Evolutionary conservation across 192 early-diverging fungal species (phyloP), one percentile per base, ranked within the genome.

Genomic region (Coemansia sp.): DNA sequence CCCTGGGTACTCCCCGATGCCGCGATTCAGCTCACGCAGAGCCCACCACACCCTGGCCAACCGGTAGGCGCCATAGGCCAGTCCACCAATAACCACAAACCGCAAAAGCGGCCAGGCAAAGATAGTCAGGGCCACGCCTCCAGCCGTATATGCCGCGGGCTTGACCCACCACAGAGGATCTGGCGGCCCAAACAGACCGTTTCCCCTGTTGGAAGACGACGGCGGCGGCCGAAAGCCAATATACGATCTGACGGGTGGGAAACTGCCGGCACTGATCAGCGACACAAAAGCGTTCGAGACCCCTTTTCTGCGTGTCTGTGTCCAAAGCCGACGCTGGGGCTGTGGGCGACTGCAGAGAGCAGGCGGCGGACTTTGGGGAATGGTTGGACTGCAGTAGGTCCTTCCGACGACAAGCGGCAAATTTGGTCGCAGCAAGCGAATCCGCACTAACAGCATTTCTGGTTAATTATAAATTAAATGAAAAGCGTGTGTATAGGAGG

Each of bases 41-140:
- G 52, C 17, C n/a, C 75, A 14, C 33, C 43, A 51, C 6, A 64
- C 20, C n/a, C 67, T 62, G 2, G 68, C 37, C 53, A 64, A 12
- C 5, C 73, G 70, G 52, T 73, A 75, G 1, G 65, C 68, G 2
- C 65, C 58, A 62, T 78, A 84, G 5, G 68, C 76, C 5, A 84
- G 51, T 0, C 76, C 81, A 15, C 76, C 81, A 0, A 73, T 28
- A 6, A 78, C 61, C 6, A 73, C 81, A n/a, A 71, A 73, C 15
- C 81, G 70, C 38, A 84, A 32, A 1, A 71, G 55, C 2, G 81
- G 81, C 81, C 81, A 84, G 2, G 73, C 76, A 15, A 76, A 20
- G 2, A 67, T 65, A 1, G 67, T 59, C 6, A 84, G 32, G 1
- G 65, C 76, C 7, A 67, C 59, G 35, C 81, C 67, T 8, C 81